Evolutionary conservation across 2,329 filamentous ascomycete genomes (phyloP).

Genomic region (Colletotrichum cuscutae): DNA sequence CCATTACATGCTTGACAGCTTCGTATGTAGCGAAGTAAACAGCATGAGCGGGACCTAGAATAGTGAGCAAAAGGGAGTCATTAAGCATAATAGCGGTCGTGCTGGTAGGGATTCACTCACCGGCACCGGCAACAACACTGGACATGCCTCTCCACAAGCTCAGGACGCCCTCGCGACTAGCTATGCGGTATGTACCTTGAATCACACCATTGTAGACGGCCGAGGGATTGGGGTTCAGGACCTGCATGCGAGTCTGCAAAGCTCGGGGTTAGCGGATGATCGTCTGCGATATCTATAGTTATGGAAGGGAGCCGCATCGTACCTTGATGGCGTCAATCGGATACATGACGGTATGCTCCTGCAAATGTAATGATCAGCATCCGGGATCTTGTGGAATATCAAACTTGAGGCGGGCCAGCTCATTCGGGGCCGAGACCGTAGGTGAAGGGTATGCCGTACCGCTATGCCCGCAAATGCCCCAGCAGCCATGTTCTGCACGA

Average conservation of each 20-base stretch:
- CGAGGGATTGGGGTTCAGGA: conserved; percentile 84
- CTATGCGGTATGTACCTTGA: conserved; percentile 93
- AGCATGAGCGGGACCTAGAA: conserved; percentile 90
- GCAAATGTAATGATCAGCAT: conserved; percentile 36
- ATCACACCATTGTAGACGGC: conserved; percentile 90
- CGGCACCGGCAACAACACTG: conserved; percentile 94
- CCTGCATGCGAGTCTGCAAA: conserved; percentile 93
- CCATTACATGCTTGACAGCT: conserved; percentile 94
- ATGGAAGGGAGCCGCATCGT: background rate
- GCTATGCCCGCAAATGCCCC: conserved; percentile 97
- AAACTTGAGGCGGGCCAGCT: background rate
- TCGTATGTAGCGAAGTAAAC: conserved; percentile 99
- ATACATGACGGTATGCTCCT: conserved; percentile 99
- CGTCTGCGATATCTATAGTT: background rate
- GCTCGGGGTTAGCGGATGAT: conserved; percentile 35
- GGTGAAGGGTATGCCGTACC: conserved; percentile 61
- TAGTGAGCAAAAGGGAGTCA: background rate
- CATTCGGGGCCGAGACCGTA: conserved; percentile 4
- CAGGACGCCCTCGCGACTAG: conserved; percentile 86
- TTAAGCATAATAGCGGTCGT: background rate
- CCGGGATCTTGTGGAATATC: background rate
- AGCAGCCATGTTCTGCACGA: conserved; percentile 93
- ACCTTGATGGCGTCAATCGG: conserved; percentile 98
- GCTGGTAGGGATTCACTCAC: conserved; percentile 58
- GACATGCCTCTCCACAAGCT: conserved; percentile 97